Percentiles rank a stretch among this genome's conserved stretches.
phyloP scores from a whole-genome alignment of 2,329 filamentous ascomycete genomes.

The Beauveria sp. region DNA sequence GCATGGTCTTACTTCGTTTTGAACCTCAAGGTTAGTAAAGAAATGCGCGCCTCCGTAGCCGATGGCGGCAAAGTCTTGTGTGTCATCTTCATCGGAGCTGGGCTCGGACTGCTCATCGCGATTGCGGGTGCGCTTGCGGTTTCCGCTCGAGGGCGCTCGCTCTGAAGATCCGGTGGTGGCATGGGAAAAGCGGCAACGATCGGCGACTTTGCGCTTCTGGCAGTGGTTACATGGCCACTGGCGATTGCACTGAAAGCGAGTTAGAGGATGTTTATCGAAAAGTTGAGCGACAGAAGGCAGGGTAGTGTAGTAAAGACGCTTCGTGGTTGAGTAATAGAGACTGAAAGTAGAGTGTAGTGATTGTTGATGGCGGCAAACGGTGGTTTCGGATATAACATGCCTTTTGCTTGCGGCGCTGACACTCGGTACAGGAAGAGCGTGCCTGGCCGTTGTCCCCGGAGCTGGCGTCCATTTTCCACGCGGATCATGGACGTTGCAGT shows the following conservation, averaged over 20 bases:
- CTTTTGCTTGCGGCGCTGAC: slow-evolving; percentile 32
- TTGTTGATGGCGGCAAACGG: neutral
- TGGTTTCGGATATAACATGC: slow-evolving; percentile 15
- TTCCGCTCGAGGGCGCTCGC: slow-evolving; percentile 11
- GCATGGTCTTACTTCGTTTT: slow-evolving; percentile 18
- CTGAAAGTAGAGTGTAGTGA: neutral
- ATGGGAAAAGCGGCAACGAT: slow-evolving; percentile 27
- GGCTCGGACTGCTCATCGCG: slow-evolving; percentile 15
- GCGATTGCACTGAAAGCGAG: slow-evolving; percentile 26
- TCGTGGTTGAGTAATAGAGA: neutral
- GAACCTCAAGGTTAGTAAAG: slow-evolving; percentile 20
- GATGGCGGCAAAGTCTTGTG: slow-evolving; percentile 25
- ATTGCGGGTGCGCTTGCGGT: slow-evolving; percentile 12
- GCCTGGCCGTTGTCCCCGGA: slow-evolving; percentile 12
- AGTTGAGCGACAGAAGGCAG: neutral
- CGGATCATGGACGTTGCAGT: neutral
- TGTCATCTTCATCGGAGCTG: slow-evolving; percentile 17
- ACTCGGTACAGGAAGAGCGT: slow-evolving; percentile 36
- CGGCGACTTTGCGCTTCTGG: slow-evolving; percentile 30
- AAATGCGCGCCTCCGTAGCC: slow-evolving; percentile 28
- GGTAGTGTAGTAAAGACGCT: neutral
- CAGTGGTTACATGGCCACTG: slow-evolving; percentile 34
- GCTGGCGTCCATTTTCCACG: slow-evolving; percentile 11
- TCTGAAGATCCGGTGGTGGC: slow-evolving; percentile 17
- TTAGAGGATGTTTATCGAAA: slow-evolving; percentile 11